Conservation (phyloP, 2,329 filamentous ascomycete species). For the Fonsecaea nubica region DNA sequence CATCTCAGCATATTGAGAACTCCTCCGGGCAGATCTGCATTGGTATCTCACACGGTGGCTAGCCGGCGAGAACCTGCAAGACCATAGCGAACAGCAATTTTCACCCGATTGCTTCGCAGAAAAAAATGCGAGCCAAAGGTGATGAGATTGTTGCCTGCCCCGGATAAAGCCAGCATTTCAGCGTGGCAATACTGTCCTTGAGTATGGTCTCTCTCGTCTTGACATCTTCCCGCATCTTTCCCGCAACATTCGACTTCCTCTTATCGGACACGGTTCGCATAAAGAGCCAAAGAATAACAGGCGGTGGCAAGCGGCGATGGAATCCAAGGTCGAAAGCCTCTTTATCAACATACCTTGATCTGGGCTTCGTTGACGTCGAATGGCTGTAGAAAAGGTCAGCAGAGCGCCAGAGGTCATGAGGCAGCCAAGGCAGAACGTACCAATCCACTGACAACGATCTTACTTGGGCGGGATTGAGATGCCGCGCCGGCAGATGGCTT, state of each 20-base stretch:
- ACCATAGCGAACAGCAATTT: constrained; percentile 24
- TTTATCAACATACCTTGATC: constrained; percentile 99
- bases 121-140: constrained; percentile 21
- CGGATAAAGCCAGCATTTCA: constrained; percentile 33
- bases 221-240: constrained; percentile 24
- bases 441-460: constrained; percentile 98
- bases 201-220: constrained; percentile 30
- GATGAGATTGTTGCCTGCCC: constrained; percentile 27
- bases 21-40: constrained; percentile 34
- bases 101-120: constrained; percentile 22
- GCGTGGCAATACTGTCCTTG: constrained; percentile 30
- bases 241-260: constrained; percentile 13
- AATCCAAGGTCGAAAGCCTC: constrained; percentile 72
- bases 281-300: constrained; percentile 38
- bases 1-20: constrained; percentile 32
- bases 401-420: neutral
- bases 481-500: constrained; percentile 67
- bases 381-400: constrained; percentile 70
- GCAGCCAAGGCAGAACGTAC: constrained; percentile 63
- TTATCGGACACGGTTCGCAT: constrained; percentile 37
- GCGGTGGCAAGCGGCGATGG: constrained; percentile 64
- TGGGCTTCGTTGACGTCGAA: constrained; percentile 94
- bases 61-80: constrained; percentile 31
- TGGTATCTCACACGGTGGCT: constrained; percentile 33
- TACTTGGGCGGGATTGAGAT: constrained; percentile 75